Evolutionary conservation across 352 stramenopile genomes (phyloP).

Genomic region (Paralagenidium karlingii): DNA sequence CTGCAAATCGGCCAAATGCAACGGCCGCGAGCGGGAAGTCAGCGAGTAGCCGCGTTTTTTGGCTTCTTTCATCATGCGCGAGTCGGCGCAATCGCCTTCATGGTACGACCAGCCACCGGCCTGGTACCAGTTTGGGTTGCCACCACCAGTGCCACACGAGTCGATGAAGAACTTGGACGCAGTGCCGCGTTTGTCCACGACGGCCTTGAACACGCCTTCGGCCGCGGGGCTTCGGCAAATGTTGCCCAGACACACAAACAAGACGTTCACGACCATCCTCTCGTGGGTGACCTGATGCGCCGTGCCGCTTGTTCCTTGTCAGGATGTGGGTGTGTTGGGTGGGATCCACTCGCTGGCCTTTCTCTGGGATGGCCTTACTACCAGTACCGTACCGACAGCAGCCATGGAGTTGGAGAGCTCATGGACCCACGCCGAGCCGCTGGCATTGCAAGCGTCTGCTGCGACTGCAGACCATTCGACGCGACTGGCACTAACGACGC

Average conservation of each 20-base stretch:
- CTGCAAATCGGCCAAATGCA: conserved; percentile 57
- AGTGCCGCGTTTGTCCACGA: conserved; percentile 26
- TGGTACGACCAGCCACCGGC: conserved; percentile 76
- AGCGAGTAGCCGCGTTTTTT: conserved; percentile 73
- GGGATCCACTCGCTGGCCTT: too few species aligned
- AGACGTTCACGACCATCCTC: conserved; percentile 35
- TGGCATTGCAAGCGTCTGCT: too few species aligned
- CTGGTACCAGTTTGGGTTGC: conserved; percentile 68
- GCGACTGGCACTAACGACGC: too few species aligned
- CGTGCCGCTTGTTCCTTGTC: too few species aligned
- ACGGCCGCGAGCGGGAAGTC: conserved; percentile 60
- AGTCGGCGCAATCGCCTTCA: conserved; percentile 69
- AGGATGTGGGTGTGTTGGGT: too few species aligned
- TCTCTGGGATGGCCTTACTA: too few species aligned
- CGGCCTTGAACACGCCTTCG: conserved; percentile 76
- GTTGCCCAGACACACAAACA: conserved; percentile 87
- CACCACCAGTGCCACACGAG: conserved; percentile 79
- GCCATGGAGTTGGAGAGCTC: too few species aligned
- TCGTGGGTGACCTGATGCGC: background rate
- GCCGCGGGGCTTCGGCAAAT: conserved; percentile 78
- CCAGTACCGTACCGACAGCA: too few species aligned
- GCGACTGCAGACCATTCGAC: too few species aligned
- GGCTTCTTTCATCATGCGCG: conserved; percentile 75
- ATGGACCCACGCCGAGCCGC: too few species aligned
- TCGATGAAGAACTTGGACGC: conserved; percentile 42